These are phyloP conservation scores for Hypoxylon sp. DNA, from an alignment of 2,329 filamentous ascomycete species.

Conservation along the genomic window DNA sequence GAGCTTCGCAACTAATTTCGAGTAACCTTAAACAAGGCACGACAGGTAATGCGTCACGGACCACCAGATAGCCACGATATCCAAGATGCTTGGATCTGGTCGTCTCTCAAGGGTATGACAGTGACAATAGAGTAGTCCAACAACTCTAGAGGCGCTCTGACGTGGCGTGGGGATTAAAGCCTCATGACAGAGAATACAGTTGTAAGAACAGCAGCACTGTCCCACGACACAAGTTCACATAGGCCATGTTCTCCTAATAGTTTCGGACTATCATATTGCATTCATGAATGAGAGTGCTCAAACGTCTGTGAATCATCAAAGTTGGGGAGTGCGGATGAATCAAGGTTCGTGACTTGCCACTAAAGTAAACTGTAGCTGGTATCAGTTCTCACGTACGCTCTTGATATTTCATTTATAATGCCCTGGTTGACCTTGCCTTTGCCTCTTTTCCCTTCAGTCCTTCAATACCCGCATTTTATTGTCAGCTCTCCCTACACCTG, in stretches of 20 bases:
- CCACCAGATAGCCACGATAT: not conserved
- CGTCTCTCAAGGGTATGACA: not conserved
- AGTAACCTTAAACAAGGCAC: slow-evolving; percentile 8
- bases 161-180: slow-evolving; percentile 12
- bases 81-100: not conserved
- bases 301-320: slow-evolving; percentile 20
- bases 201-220: slow-evolving; percentile 21
- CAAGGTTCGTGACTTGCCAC: slow-evolving; percentile 1
- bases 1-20: not conserved
- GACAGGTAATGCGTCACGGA: not conserved
- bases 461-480: not conserved
- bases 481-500: not conserved
- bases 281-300: not conserved
- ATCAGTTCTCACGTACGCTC: not conserved
- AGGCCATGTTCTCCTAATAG: slow-evolving; percentile 5
- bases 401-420: not conserved
- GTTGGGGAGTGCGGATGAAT: not conserved
- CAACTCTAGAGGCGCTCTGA: slow-evolving; percentile 7
- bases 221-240: slow-evolving; percentile 9
- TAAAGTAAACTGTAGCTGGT: not conserved
- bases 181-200: slow-evolving; percentile 10
- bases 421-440: not conserved
- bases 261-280: not conserved
- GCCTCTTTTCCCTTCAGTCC: not conserved
- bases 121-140: slow-evolving; percentile 1